Evolutionary conservation across 139 green algal species (phyloP).

Genomic region (Chlorella vulgaris): DNA sequence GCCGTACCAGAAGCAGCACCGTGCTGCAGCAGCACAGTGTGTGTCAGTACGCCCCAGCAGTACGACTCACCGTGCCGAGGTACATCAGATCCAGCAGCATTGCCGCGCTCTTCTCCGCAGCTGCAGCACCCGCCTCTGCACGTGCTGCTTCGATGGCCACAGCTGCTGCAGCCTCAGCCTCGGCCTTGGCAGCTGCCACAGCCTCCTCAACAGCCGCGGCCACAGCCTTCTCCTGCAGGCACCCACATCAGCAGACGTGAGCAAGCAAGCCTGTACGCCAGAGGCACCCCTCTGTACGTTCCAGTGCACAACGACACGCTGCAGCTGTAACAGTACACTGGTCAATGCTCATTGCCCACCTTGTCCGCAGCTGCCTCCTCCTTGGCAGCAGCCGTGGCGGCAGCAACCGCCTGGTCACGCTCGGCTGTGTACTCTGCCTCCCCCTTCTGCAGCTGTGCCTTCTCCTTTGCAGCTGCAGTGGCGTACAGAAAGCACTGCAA

Average conservation of each 20-base stretch:
- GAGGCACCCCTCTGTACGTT: background rate
- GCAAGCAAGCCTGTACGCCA: background rate
- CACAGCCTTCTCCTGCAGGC: conserved; percentile 23
- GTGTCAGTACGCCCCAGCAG: background rate
- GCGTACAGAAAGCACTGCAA: background rate
- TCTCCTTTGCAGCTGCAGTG: background rate
- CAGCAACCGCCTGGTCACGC: conserved; percentile 30
- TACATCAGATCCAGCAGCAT: conserved; percentile 43
- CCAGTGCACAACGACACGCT: too few species aligned
- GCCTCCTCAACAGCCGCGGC: background rate
- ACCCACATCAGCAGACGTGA: background rate
- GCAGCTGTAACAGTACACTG: too few species aligned
- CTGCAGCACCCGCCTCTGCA: background rate
- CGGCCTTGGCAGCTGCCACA: conserved; percentile 1
- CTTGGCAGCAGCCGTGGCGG: conserved; percentile 24
- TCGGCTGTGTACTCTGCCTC: conserved; percentile 33
- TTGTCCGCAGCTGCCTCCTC: background rate
- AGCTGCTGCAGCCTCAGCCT: background rate
- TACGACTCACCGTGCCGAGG: conserved; percentile 38
- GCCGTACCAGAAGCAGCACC: background rate
- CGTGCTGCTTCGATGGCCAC: background rate
- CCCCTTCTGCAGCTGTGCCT: conserved; percentile 13
- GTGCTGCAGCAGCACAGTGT: background rate
- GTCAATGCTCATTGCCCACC: too few species aligned
- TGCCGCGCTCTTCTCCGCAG: background rate